phyloP scores from a whole-genome alignment of 2,329 filamentous ascomycete genomes.

The Fusarium odoratissimum region DNA sequence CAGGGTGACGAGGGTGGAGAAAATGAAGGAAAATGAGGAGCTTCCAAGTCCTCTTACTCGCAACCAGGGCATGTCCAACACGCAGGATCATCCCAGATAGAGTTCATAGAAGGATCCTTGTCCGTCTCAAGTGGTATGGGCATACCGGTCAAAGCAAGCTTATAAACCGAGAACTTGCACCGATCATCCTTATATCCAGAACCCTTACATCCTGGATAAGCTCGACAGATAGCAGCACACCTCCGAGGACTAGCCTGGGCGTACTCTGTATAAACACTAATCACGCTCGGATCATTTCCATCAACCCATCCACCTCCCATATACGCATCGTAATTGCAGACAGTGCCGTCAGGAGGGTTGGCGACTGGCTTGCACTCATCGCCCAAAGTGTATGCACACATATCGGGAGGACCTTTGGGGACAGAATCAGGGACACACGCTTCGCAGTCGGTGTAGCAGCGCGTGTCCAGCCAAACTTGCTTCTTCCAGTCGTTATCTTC shows the following conservation, averaged over 20 bases:
- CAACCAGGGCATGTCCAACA: slow-evolving; percentile 20
- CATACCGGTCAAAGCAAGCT: neutral
- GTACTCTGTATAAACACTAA: neutral
- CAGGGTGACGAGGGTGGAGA: accelerated
- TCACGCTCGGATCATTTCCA: neutral
- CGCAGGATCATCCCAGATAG: slow-evolving; percentile 6
- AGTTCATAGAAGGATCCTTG: neutral
- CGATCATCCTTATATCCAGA: slow-evolving; percentile 11
- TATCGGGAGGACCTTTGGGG: neutral
- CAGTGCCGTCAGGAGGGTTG: neutral
- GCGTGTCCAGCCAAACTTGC: neutral
- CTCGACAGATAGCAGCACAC: slow-evolving; percentile 16
- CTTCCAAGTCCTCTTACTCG: neutral
- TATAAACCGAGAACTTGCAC: neutral
- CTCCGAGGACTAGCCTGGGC: neutral
- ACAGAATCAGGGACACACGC: neutral
- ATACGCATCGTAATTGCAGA: neutral
- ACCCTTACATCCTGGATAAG: neutral
- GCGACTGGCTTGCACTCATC: neutral
- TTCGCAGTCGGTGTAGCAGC: neutral
- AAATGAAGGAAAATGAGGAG: accelerated
- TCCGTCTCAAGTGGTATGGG: neutral
- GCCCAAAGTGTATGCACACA: neutral
- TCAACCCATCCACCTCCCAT: neutral
- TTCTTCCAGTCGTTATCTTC: neutral